A percentile compares a stretch with the other conserved stretches of the same genome.
These are phyloP conservation scores for Prasinococcaceae sp. DNA, from an alignment of 139 green algal species.

Conservation along the genomic window DNA sequence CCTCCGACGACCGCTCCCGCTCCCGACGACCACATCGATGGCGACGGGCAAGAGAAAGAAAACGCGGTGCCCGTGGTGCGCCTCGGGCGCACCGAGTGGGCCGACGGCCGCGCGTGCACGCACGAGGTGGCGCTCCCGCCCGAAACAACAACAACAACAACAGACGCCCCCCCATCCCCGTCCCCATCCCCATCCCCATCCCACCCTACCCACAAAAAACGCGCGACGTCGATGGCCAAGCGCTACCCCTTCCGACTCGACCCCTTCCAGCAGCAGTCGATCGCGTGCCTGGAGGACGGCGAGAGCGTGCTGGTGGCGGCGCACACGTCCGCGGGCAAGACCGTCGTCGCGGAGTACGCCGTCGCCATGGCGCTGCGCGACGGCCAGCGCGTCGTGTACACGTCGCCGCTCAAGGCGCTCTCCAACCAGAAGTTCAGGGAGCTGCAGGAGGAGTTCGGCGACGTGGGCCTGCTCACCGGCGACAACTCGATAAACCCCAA, in stretches of 20 bases:
- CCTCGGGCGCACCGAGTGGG: no score
- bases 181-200: no score
- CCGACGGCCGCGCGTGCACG: no score
- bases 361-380: constrained; percentile 52
- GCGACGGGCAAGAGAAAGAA: no score
- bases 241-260: constrained; percentile 48
- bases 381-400: constrained; percentile 54
- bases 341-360: constrained; percentile 58
- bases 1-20: no score
- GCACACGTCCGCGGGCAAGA: constrained; percentile 63
- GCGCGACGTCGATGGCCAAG: no score
- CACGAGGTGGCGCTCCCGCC: no score
- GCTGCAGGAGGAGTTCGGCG: constrained; percentile 67
- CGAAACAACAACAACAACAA: no score
- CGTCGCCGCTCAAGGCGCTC: constrained; percentile 69
- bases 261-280: constrained; percentile 41
- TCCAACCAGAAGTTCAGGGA: constrained; percentile 81
- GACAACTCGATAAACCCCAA: constrained; percentile 84
- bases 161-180: no score
- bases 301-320: constrained; percentile 53
- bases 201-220: no score
- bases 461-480: constrained; percentile 77
- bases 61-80: no score
- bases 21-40: no score
- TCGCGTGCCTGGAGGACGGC: constrained; percentile 21